Conservation (phyloP, 768 basidiomycete species). For the Psilocybe azurescens region DNA sequence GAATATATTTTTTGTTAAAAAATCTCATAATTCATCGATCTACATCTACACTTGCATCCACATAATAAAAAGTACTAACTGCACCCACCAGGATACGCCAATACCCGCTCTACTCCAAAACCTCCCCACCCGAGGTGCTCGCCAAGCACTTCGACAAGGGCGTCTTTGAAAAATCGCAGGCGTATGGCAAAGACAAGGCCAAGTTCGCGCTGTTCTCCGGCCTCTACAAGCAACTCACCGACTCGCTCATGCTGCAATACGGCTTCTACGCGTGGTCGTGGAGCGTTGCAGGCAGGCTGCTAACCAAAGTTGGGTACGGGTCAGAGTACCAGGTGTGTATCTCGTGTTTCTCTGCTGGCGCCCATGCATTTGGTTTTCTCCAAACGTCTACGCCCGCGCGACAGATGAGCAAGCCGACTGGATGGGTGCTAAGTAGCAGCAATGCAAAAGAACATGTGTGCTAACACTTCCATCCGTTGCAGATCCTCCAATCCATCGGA, state of each 20-base stretch:
- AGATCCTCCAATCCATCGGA: slow-evolving; percentile 87
- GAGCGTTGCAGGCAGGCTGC: slow-evolving; percentile 58
- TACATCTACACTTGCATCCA: background rate
- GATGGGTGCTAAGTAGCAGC: background rate
- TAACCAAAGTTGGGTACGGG: slow-evolving; percentile 65
- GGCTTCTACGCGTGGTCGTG: slow-evolving; percentile 88
- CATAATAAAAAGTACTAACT: background rate
- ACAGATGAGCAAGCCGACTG: too few species aligned
- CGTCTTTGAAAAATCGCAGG: slow-evolving; percentile 88
- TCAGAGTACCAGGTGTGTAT: slow-evolving; percentile 75
- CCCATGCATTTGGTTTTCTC: too few species aligned
- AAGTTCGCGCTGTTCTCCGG: slow-evolving; percentile 78
- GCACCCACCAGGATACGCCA: slow-evolving; percentile 60
- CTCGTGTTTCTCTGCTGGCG: background rate
- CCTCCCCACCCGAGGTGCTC: slow-evolving; percentile 71
- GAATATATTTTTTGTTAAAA: background rate
- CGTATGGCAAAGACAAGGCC: slow-evolving; percentile 91
- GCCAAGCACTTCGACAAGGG: slow-evolving; percentile 69
- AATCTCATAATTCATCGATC: background rate
- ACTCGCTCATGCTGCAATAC: slow-evolving; percentile 71
- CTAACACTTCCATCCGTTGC: background rate
- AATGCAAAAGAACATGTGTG: background rate
- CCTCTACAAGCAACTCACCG: slow-evolving; percentile 73
- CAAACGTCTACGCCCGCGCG: too few species aligned
- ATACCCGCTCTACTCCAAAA: slow-evolving; percentile 83